These are phyloP conservation scores for Medicago lupulina DNA, from an alignment of 306 rosid genomes.

Conservation along the genomic window DNA sequence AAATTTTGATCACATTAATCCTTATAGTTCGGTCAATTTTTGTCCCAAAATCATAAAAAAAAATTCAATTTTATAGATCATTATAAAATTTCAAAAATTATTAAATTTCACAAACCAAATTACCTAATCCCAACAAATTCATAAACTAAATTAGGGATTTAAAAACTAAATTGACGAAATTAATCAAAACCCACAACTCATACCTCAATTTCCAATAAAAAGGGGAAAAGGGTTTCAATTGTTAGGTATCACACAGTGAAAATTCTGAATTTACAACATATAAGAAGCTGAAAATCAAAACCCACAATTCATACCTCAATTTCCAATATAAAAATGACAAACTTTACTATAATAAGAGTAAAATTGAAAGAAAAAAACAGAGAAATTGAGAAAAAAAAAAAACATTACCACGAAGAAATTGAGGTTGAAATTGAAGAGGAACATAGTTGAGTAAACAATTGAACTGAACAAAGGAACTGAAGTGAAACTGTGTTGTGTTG, in stretches of 20 bases:
- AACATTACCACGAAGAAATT: neutral
- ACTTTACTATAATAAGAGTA: neutral
- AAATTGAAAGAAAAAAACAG: neutral
- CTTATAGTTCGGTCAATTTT: too few species aligned
- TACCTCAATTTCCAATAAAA: too few species aligned
- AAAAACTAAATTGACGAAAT: neutral
- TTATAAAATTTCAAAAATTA: neutral
- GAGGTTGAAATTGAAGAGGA: neutral
- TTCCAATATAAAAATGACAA: neutral
- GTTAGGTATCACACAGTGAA: neutral
- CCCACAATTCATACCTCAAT: neutral
- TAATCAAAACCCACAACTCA: neutral
- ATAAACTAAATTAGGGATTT: neutral
- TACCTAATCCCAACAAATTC: neutral
- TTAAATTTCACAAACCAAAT: neutral
- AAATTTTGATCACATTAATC: too few species aligned
- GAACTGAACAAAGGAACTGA: neutral
- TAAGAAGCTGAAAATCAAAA: neutral
- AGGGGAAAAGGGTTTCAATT: neutral
- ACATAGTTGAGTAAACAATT: neutral
- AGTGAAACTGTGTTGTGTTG: neutral
- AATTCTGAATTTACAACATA: neutral
- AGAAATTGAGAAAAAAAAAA: neutral
- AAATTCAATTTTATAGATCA: neutral
- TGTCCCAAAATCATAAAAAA: neutral